Evolutionary conservation across 257 asterid genomes (phyloP).

Genomic region (Capsicum rhomboideum): DNA sequence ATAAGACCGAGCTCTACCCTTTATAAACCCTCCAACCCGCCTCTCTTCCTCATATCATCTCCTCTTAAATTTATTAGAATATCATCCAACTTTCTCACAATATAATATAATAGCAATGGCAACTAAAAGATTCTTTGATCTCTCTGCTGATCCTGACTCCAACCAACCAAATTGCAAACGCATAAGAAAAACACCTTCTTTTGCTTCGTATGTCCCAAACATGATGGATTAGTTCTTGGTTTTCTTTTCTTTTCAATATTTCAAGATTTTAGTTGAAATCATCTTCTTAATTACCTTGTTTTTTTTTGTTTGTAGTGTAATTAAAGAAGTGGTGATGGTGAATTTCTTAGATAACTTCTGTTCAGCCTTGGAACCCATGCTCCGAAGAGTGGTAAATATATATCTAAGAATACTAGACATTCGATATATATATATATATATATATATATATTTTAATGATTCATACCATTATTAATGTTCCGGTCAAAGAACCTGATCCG

Average conservation of each 20-base stretch:
- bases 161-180: slow-evolving; percentile 45
- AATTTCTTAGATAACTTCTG: slow-evolving; percentile 56
- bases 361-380: slow-evolving; percentile 60
- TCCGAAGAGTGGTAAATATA: slow-evolving; percentile 68
- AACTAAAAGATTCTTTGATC: slow-evolving; percentile 39
- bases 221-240: background rate
- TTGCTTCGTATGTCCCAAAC: slow-evolving; percentile 51
- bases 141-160: slow-evolving; percentile 23
- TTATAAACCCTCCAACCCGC: background rate
- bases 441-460: background rate
- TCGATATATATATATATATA: no score
- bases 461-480: background rate
- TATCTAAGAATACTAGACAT: background rate
- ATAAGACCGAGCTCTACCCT: background rate
- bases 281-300: background rate
- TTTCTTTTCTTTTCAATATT: background rate
- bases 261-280: background rate
- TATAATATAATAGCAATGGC: slow-evolving; percentile 39
- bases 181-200: slow-evolving; percentile 31
- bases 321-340: slow-evolving; percentile 45
- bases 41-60: background rate
- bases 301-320: slow-evolving; percentile 28
- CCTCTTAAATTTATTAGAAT: background rate
- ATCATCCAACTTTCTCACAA: no score
- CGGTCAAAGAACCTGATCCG: background rate